Evolutionary conservation across 192 early-diverging fungal species (phyloP).

Genomic region (Backusella psychrophila): DNA sequence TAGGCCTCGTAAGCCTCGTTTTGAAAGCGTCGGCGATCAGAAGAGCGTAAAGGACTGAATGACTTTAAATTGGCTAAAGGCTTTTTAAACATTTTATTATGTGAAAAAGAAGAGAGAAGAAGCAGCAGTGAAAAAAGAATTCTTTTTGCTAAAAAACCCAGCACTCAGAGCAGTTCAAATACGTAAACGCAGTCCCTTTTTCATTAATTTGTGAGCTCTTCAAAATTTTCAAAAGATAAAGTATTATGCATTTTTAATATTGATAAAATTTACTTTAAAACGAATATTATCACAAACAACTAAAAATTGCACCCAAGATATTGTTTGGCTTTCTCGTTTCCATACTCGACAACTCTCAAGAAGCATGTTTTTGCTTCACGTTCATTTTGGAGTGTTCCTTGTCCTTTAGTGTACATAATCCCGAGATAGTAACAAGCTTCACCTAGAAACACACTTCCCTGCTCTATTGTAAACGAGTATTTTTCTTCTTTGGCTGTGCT

Average conservation of each 20-base stretch:
- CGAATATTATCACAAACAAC: no score
- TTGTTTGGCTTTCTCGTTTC: not conserved
- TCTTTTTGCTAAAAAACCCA: no score
- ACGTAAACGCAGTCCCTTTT: no score
- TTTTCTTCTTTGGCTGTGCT: no score
- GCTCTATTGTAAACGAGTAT: not conserved
- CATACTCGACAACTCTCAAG: not conserved
- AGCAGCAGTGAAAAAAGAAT: no score
- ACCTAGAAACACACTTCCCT: not conserved
- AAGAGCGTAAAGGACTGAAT: constrained; percentile 64
- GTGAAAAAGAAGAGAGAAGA: not conserved
- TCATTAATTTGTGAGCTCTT: no score
- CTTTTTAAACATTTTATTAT: constrained; percentile 71
- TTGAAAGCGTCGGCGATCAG: constrained; percentile 64
- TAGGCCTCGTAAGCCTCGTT: constrained; percentile 58
- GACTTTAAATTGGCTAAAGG: constrained; percentile 64
- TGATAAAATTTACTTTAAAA: no score
- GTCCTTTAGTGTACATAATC: not conserved
- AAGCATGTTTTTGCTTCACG: not conserved
- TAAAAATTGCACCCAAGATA: not conserved
- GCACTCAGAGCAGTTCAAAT: no score
- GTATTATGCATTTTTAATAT: no score
- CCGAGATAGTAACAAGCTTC: not conserved
- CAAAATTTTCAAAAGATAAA: no score
- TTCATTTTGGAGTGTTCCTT: not conserved